phyloP scores from a whole-genome alignment of 176 grass and related monocot species.

The Hyparrhenia diplandra region DNA sequence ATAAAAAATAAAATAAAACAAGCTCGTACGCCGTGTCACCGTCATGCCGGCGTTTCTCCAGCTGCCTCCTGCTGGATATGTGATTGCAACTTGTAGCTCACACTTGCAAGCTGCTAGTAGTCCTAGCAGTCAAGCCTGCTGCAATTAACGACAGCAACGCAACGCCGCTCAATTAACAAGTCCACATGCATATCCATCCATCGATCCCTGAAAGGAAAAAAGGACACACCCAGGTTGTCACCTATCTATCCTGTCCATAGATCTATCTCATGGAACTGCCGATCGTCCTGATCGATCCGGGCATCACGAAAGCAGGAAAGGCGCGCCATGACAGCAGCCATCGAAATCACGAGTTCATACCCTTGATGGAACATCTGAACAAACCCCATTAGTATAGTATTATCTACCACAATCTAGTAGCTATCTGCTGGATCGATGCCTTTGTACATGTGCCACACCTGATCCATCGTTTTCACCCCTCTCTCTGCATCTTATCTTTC shows the following conservation, averaged over 20 bases:
- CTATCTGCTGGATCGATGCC: background rate
- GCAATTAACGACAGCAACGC: background rate
- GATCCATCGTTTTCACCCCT: no score
- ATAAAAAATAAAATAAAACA: background rate
- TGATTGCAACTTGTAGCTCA: background rate
- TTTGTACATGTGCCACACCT: no score
- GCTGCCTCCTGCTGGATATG: background rate
- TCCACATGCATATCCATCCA: background rate
- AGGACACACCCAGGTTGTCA: constrained; percentile 28
- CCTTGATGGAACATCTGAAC: constrained; percentile 24
- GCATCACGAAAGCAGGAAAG: constrained; percentile 12
- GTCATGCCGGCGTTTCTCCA: constrained; percentile 35
- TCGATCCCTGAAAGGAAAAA: constrained; percentile 31
- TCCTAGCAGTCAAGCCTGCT: background rate
- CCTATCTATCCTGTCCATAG: constrained; percentile 9
- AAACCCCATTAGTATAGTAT: background rate
- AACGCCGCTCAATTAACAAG: background rate
- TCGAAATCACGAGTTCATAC: constrained; percentile 21
- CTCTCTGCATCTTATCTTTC: no score
- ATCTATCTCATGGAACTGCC: background rate
- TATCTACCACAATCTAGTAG: no score
- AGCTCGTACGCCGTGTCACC: background rate
- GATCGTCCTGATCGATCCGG: background rate
- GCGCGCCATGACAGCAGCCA: constrained; percentile 2
- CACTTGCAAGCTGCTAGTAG: background rate